A percentile compares a stretch with the other conserved stretches of the same genome.
Conservation (phyloP, 768 basidiomycete genomes). For the Hirschioporus abietinus region DNA sequence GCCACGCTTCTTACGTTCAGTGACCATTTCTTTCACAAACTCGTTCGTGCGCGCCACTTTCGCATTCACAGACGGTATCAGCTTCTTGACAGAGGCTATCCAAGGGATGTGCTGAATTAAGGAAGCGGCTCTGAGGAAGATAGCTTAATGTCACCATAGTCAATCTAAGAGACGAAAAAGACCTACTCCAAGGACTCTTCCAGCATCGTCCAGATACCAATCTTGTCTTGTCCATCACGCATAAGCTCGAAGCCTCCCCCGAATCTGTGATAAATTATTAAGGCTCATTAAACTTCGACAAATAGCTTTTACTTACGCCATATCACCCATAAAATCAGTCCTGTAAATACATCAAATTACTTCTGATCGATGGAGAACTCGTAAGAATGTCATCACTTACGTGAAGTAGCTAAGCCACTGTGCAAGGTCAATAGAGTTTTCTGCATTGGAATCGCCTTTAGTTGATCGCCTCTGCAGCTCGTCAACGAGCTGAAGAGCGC, state of each 20-base stretch:
- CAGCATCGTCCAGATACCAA: slow-evolving; percentile 38
- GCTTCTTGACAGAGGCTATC: slow-evolving; percentile 25
- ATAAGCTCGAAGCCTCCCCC: slow-evolving; percentile 33
- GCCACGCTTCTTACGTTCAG: slow-evolving; percentile 2
- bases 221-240: slow-evolving; percentile 35
- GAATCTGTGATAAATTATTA: slow-evolving; percentile 23
- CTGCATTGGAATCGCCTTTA: background rate
- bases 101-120: slow-evolving; percentile 44
- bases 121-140: slow-evolving; percentile 30
- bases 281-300: too few relatives aligned
- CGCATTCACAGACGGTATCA: background rate
- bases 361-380: background rate
- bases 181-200: slow-evolving; percentile 40
- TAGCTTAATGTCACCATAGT: slow-evolving; percentile 6
- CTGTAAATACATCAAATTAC: slow-evolving; percentile 15
- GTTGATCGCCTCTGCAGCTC: slow-evolving; percentile 22
- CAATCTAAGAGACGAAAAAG: background rate
- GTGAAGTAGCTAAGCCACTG: slow-evolving; percentile 33
- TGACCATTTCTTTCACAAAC: slow-evolving; percentile 23
- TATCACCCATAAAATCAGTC: slow-evolving; percentile 35
- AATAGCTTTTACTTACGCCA: slow-evolving; percentile 24
- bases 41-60: slow-evolving; percentile 1
- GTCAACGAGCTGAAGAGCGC: slow-evolving; percentile 38
- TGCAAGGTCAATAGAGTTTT: background rate
- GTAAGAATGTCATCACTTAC: slow-evolving; percentile 22